Conservation (phyloP, 2,329 filamentous ascomycete species). For the Chaetomiaceae sp. region DNA sequence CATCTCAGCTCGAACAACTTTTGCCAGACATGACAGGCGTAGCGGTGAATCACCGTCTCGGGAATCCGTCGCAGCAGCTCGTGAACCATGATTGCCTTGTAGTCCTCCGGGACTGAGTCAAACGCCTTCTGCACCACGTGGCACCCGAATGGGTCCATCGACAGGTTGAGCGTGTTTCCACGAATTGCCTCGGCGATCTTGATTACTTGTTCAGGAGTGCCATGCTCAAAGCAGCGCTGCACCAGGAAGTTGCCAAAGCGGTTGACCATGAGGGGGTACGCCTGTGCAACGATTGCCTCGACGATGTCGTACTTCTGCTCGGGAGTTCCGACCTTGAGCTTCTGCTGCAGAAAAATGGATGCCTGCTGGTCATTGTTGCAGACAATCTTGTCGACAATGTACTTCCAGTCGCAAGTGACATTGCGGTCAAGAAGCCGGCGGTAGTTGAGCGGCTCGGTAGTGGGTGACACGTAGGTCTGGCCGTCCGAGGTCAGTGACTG, state of each 20-base stretch:
- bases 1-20: constrained; percentile 97
- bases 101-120: constrained; percentile 93
- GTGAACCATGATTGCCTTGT: constrained; percentile 98
- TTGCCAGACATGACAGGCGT: constrained; percentile 99
- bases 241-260: constrained; percentile 98
- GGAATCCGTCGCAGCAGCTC: constrained; percentile 91
- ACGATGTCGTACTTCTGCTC: constrained; percentile 98
- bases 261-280: constrained; percentile 95
- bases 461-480: constrained; percentile 76
- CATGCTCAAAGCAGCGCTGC: constrained; percentile 97
- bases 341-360: constrained; percentile 97
- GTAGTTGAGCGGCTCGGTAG: constrained; percentile 85
- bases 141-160: constrained; percentile 98
- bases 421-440: constrained; percentile 90
- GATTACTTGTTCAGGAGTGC: constrained; percentile 87
- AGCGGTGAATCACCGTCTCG: constrained; percentile 96
- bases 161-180: constrained; percentile 86
- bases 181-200: constrained; percentile 92
- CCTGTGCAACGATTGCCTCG: constrained; percentile 89
- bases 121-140: constrained; percentile 99
- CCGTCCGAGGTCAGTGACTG: constrained; percentile 46
- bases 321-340: constrained; percentile 89
- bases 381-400: constrained; percentile 98
- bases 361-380: constrained; percentile 99
- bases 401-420: constrained; percentile 98